Conservation (phyloP, 306 rosid genomes). For the Cucumis sativus region DNA sequence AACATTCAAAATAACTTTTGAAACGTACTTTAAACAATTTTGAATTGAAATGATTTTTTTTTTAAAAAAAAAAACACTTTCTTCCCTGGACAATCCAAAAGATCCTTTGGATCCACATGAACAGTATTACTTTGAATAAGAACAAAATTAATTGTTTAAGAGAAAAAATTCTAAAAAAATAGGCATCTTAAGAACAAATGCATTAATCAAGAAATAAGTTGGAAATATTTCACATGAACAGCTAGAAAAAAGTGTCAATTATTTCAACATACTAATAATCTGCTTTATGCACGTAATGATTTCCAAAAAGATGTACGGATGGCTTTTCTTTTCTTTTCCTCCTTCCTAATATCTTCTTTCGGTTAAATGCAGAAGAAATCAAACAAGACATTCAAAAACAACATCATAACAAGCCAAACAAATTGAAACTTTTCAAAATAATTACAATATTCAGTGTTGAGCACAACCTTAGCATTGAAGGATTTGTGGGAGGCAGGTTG, state of each 20-base stretch:
- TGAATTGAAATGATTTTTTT: too few species aligned
- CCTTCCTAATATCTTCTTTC: neutral
- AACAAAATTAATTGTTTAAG: too few species aligned
- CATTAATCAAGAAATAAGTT: too few species aligned
- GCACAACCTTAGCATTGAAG: neutral
- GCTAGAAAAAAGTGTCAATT: too few species aligned
- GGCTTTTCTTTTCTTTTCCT: neutral
- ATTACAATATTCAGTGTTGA: neutral
- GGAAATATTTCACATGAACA: neutral
- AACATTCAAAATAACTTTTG: too few species aligned
- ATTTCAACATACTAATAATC: neutral
- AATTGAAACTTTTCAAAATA: neutral
- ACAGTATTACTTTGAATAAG: too few species aligned
- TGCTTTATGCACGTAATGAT: neutral
- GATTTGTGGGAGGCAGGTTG: neutral
- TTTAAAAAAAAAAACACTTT: too few species aligned
- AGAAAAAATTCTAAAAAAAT: too few species aligned
- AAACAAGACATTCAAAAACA: neutral
- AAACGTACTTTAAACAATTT: too few species aligned
- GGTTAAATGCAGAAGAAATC: neutral
- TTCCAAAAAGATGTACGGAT: neutral
- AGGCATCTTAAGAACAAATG: too few species aligned
- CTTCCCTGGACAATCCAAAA: too few species aligned
- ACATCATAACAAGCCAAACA: neutral
- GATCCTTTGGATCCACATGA: too few species aligned